Base-by-base conservation (phyloP, 1,139 yeast species). In the Zygosaccharomyces sapae region DNA sequence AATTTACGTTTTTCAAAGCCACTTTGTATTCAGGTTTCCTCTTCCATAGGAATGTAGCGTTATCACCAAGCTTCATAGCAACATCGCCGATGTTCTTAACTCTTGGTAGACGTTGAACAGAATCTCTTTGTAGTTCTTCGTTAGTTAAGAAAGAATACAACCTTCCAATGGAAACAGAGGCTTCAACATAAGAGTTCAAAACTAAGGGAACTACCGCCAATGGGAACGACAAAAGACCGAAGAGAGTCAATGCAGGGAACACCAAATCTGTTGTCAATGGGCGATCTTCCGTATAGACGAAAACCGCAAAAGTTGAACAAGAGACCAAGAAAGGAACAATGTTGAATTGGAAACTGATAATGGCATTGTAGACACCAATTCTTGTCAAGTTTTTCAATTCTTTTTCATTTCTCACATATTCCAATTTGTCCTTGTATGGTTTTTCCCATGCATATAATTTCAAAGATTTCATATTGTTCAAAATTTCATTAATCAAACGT, bases 391-490 rank as follows among this genome's bases (percentile, higher is more conserved):
- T 90, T 40, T 73, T 74, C 66, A 94, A 77, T 69, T 94, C 99
- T 62, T 83, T 82, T 47, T 89, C 87, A 61, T 90, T 88, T 74
- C 99, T 83, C 34, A 92, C 96, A 57, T 80, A 71, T 58, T 79
- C 80, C 48, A 92, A 73, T 58, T 83, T 83, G 25, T 75, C 75
- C 59, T 80, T 79, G 65, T 88, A 92, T 6, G 97, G 96, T 25
- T 68, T 69, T 70, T 92, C 98, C 98, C 98, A 92, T 3, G 95
- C 96, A 61, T 90, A 92, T 43, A 92, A 74, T 67, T 92, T 92
- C 67, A 92, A 76, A 4, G 96, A 86, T 70, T 90, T 92, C 66
- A 92, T 89, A 62, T 89, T 89, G 66, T 88, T 86, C 63, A 92
- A 75, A 46, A 92, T 87, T 66, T 92, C 98, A 50, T 89, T 83